Percentiles rank a stretch among this genome's conserved stretches.
Evolutionary conservation across 2,329 filamentous ascomycete genomes (phyloP).

Genomic region (Ceratocystiopsis brevicomis): DNA sequence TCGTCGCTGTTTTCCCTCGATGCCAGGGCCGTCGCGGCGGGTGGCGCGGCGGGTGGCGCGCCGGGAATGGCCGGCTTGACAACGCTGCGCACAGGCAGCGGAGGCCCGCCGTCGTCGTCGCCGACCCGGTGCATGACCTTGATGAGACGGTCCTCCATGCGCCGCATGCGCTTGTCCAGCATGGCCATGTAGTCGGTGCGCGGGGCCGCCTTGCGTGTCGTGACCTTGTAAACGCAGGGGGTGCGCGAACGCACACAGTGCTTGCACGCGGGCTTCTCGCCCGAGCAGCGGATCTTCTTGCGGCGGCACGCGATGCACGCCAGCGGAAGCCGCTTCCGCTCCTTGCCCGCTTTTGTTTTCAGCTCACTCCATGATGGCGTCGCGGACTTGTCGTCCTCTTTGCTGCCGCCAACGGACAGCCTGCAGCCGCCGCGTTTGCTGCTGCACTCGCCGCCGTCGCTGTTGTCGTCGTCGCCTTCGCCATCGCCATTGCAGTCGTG

Average conservation of each 20-base stretch:
- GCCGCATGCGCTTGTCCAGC: constrained; percentile 84
- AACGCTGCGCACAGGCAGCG: constrained; percentile 50
- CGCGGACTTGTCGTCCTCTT: constrained; percentile 31
- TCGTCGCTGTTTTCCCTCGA: constrained; percentile 6
- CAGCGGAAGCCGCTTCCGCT: constrained; percentile 76
- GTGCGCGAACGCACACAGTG: constrained; percentile 85
- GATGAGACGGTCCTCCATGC: constrained; percentile 96
- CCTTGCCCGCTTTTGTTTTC: constrained; percentile 86
- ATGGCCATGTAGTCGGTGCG: constrained; percentile 98
- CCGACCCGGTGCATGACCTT: constrained; percentile 85
- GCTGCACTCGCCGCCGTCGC: neutral
- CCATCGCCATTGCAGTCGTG: neutral
- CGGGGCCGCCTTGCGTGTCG: constrained; percentile 79
- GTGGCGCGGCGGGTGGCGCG: constrained; percentile 18
- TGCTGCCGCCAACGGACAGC: constrained; percentile 17
- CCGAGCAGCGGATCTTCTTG: constrained; percentile 96
- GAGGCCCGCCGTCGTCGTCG: constrained; percentile 39
- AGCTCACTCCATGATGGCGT: constrained; percentile 60
- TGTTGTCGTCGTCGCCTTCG: neutral
- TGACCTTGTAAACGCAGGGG: constrained; percentile 95
- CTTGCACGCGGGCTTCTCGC: constrained; percentile 93
- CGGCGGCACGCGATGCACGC: constrained; percentile 90
- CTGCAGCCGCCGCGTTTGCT: neutral
- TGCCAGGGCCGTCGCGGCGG: neutral
- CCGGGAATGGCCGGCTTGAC: constrained; percentile 61